These are phyloP conservation scores for Adansonia madagascariensis DNA, from an alignment of 441 rosid species.

Conservation along the genomic window DNA sequence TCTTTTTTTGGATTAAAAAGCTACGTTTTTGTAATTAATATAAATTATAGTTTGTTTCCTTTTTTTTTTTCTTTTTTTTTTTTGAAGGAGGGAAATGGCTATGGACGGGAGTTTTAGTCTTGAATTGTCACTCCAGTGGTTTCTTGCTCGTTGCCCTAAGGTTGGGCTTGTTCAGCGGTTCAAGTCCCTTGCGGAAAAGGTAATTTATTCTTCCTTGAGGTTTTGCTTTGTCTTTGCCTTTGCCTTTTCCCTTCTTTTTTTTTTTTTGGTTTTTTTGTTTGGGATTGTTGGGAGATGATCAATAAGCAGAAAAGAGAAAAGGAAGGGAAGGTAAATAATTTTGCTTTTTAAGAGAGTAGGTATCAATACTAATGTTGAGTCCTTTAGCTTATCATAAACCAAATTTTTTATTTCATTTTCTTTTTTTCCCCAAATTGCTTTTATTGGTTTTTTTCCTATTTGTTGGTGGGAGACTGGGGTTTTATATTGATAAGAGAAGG, in stretches of 20 bases:
- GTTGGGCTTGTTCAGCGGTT: constrained; percentile 45
- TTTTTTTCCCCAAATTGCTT: neutral
- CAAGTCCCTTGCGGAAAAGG: constrained; percentile 49
- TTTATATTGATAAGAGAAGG: neutral
- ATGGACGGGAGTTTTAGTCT: constrained; percentile 77
- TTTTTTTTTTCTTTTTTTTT: neutral
- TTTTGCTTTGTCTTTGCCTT: neutral
- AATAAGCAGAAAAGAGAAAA: neutral
- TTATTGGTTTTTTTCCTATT: neutral
- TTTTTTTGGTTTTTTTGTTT: neutral
- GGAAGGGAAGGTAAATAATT: neutral
- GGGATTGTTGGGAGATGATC: neutral
- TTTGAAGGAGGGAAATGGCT: constrained; percentile 43
- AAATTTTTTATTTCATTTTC: neutral
- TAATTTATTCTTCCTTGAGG: constrained; percentile 16
- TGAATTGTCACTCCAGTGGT: constrained; percentile 56
- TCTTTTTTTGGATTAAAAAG: neutral
- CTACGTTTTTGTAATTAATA: neutral
- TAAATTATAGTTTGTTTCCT: neutral
- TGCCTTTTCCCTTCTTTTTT: no score
- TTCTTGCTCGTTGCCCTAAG: constrained; percentile 71
- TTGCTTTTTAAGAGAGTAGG: neutral
- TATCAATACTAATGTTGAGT: neutral
- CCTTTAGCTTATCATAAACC: neutral
- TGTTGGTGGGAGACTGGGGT: neutral